Evolutionary conservation across 495 filamentous ascomycete species (phyloP).

Genomic region (Xylaria grammica): DNA sequence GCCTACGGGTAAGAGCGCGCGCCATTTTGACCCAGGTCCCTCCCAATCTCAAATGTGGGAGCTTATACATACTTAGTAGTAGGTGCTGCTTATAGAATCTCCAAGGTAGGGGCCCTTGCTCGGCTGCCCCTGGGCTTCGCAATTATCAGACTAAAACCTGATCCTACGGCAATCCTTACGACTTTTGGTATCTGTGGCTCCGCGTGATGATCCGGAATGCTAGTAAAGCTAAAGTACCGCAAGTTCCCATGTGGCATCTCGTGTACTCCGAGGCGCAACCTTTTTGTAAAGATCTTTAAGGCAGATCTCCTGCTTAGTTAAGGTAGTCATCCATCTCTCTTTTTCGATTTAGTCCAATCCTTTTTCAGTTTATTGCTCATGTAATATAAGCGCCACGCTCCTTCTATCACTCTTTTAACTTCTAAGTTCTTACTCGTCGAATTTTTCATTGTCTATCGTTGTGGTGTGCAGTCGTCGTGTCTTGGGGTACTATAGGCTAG

Average conservation of each 20-base stretch:
- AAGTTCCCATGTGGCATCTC: not conserved
- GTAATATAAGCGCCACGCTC: conserved; percentile 10
- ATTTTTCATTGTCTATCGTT: conserved; percentile 14
- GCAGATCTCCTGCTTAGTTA: conserved; percentile 12
- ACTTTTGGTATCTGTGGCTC: not conserved
- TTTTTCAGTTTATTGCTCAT: conserved; percentile 4
- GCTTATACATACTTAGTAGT: too few relatives aligned
- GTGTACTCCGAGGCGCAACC: not conserved
- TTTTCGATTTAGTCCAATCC: conserved; percentile 3
- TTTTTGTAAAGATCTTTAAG: conserved; percentile 8
- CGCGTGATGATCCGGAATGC: conserved; percentile 7
- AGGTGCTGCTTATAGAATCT: too few relatives aligned
- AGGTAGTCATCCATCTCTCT: not conserved
- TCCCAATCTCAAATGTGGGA: conserved; percentile 4
- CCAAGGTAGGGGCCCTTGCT: conserved; percentile 7
- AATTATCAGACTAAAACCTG: conserved; percentile 12
- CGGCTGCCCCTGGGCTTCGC: conserved; percentile 2
- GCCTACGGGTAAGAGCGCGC: not conserved
- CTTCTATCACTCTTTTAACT: not conserved
- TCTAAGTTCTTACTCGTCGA: conserved; percentile 25
- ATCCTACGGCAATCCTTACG: conserved; percentile 17
- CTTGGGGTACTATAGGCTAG: not conserved
- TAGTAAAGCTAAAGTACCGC: not conserved
- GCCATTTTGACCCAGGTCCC: not conserved
- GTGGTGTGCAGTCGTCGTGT: conserved; percentile 8